A percentile compares a stretch with the other conserved stretches of the same genome.
These are phyloP conservation scores for Colletotrichum graminicola DNA, from an alignment of 2,329 filamentous ascomycete species.

Conservation along the genomic window DNA sequence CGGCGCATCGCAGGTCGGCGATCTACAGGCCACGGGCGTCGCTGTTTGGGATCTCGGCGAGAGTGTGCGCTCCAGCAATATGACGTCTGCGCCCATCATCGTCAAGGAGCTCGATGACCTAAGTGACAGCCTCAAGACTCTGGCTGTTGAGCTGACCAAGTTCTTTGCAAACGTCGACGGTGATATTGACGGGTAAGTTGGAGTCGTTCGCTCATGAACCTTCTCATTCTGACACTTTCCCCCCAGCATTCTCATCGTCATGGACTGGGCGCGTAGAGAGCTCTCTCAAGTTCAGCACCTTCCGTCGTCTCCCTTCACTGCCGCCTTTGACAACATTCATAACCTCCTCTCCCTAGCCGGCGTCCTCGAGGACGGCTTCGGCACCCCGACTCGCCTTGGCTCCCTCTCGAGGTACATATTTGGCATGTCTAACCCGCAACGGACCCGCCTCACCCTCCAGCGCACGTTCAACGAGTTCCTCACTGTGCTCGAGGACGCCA, in stretches of 20 bases:
- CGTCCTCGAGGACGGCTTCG: constrained; percentile 65
- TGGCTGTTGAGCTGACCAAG: constrained; percentile 87
- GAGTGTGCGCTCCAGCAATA: constrained; percentile 88
- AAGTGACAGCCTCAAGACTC: constrained; percentile 84
- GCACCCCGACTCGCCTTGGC: constrained; percentile 77
- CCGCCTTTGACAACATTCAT: constrained; percentile 86
- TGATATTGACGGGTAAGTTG: constrained; percentile 82
- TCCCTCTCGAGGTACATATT: constrained; percentile 78
- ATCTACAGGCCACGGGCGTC: constrained; percentile 90
- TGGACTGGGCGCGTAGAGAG: constrained; percentile 95
- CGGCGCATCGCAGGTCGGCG: constrained; percentile 85
- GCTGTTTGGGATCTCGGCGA: constrained; percentile 96
- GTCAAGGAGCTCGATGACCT: constrained; percentile 87
- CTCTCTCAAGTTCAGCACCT: constrained; percentile 75
- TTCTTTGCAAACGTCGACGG: constrained; percentile 96
- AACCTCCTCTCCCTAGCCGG: constrained; percentile 76
- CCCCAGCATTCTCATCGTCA: constrained; percentile 84
- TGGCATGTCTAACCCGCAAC: constrained; percentile 83
- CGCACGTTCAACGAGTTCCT: constrained; percentile 92
- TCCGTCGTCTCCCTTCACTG: constrained; percentile 73
- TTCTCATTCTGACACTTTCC: constrained; percentile 1
- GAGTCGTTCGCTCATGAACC: constrained; percentile 22
- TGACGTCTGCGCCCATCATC: constrained; percentile 90
- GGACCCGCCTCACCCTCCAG: constrained; percentile 83
- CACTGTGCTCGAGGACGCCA: constrained; percentile 87